phyloP scores from a whole-genome alignment of 2,329 filamentous ascomycete species.

The Fusarium tuaranense region DNA sequence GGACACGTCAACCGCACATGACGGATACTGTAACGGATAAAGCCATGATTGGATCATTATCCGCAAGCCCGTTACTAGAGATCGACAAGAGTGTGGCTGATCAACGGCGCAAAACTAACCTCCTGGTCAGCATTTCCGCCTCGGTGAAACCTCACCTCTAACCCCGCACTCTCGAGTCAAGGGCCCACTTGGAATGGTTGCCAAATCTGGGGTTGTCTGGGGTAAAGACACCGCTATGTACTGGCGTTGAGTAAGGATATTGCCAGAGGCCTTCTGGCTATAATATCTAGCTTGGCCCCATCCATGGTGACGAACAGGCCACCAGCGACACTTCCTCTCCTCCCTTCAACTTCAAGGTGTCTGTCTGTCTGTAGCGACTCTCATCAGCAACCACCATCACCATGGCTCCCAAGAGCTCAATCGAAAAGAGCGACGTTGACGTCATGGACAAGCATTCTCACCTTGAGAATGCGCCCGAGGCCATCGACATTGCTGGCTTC shows the following conservation, averaged over 20 bases:
- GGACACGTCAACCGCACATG: not conserved
- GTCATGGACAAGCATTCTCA: conserved; percentile 30
- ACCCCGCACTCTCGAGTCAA: conserved; percentile 35
- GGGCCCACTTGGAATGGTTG: conserved; percentile 17
- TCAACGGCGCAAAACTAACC: not conserved
- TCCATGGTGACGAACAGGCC: not conserved
- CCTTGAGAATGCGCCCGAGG: conserved; percentile 28
- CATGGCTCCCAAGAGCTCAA: conserved; percentile 36
- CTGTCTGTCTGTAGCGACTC: not conserved
- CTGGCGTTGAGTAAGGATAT: conserved; percentile 9
- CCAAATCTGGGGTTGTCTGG: conserved; percentile 37
- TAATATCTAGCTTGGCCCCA: conserved; percentile 26
- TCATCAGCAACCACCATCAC: not conserved
- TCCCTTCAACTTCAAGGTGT: not conserved
- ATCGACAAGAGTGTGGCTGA: not conserved
- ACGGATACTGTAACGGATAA: conserved; percentile 27
- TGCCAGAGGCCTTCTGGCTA: conserved; percentile 20
- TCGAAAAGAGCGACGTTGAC: conserved; percentile 40
- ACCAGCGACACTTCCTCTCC: conserved; percentile 1
- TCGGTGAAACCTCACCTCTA: conserved; percentile 19
- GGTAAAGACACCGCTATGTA: conserved; percentile 15
- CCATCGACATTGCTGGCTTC: conserved; percentile 36
- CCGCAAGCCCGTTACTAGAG: conserved; percentile 5
- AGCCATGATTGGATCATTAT: conserved; percentile 19
- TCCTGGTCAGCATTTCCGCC: conserved; percentile 27